Base-by-base conservation (phyloP, 164 flowering plant genomes). In the Stephania yunnanensis region DNA sequence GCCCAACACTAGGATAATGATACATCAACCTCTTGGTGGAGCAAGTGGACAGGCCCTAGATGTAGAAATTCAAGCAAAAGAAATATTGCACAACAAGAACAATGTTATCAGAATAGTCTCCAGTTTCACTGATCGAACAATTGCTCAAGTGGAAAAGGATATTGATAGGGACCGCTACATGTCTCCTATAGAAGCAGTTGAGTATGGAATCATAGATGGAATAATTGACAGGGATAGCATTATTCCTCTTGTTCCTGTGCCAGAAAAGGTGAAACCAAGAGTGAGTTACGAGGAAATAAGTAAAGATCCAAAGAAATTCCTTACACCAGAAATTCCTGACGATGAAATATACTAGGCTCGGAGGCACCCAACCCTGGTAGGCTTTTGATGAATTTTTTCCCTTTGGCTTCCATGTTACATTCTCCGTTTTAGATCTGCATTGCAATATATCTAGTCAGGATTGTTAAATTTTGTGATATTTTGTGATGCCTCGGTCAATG, bases 121-220 rank as follows among this genome's bases (percentile, higher is more conserved):
- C 8, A 82, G 76, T 3, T 85, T 83, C 77, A 89, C 97, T 15
- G 93, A 97, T 10, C 90, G 97, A 11, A 10, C 97, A 20, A 77
- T 82, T 69, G 94, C 92, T 72, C 95, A 91, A 81, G 97, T 94
- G 30, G 73, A 89, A 76, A 89, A 91, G 73, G 97, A 92, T 79
- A 94, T 93, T 74, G 98, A 95, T 76, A 84, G 97, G 75, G 98
- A 95, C 76, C 89, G 92, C 0, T 95, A 95, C 78, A 89, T 95
- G 97, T 95, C 98, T 74, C 94, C 98, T 0, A 90, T 90, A 55
- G 98, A 95, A 85, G 98, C 95, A 7, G 90, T 95, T 76, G 97
- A 93, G 79, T 95, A 86, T 83, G 97, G 99, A 30, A 78, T 93
- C 10, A 83, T 95, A 68, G 99, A 95, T 78, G 98, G 88, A 63